Evolutionary conservation across 169 alveolate species (phyloP).

Genomic region (Plasmodium gonderi): DNA sequence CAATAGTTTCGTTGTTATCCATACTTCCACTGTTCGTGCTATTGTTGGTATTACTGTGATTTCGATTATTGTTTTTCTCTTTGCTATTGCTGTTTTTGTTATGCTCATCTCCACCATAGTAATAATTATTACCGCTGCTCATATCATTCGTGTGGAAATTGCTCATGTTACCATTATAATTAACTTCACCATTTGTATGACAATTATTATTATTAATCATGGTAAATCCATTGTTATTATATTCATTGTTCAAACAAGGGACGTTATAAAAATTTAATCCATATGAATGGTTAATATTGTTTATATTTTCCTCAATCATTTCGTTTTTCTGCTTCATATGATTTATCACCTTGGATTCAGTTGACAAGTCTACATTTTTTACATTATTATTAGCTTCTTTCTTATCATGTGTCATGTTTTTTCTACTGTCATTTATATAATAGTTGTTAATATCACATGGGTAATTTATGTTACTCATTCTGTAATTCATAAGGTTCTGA

Average conservation of each 20-base stretch:
- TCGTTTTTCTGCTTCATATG: neutral
- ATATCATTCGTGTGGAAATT: neutral
- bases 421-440: neutral
- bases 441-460: neutral
- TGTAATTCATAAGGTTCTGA: neutral
- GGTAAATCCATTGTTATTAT: neutral
- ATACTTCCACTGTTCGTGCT: constrained; percentile 18
- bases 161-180: neutral
- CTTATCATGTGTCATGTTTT: constrained; percentile 1
- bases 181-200: neutral
- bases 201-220: neutral
- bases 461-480: constrained; percentile 1
- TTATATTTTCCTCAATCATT: neutral
- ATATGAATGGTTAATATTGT: neutral
- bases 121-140: neutral
- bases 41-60: constrained; percentile 7
- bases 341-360: neutral
- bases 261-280: constrained; percentile 5
- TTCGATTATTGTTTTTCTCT: neutral
- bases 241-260: neutral
- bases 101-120: neutral
- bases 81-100: neutral
- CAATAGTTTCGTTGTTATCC: constrained; percentile 7
- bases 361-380: neutral
- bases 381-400: constrained; percentile 2